Percentiles rank a stretch among this genome's conserved stretches.
These are phyloP conservation scores for Malassezia slooffiae DNA, from an alignment of 1,284 basidiomycete species.

Conservation along the genomic window DNA sequence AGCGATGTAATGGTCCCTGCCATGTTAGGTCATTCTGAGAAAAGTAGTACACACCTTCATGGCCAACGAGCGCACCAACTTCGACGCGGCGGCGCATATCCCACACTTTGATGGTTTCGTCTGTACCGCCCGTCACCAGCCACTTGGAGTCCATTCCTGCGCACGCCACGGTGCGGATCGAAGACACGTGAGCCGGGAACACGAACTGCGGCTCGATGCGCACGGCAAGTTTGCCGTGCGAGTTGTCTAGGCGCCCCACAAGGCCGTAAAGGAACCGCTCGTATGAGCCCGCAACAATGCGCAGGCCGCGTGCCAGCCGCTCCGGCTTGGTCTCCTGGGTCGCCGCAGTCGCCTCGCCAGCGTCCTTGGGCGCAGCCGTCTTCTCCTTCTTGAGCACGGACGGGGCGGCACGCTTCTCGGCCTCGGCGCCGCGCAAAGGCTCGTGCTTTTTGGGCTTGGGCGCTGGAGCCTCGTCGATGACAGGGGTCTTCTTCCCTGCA, in stretches of 20 bases:
- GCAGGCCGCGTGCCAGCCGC: background rate
- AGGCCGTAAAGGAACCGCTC: conserved; percentile 90
- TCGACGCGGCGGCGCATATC: conserved; percentile 79
- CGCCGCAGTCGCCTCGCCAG: background rate
- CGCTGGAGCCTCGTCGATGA: background rate
- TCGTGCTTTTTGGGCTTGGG: background rate
- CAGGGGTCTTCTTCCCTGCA: background rate
- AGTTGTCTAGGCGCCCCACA: conserved; percentile 55
- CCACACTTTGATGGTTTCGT: conserved; percentile 97
- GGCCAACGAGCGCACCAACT: conserved; percentile 81
- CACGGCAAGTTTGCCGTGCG: conserved; percentile 28
- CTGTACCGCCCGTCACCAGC: conserved; percentile 84
- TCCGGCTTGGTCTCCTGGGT: background rate
- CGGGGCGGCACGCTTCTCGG: background rate
- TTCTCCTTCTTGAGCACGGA: background rate
- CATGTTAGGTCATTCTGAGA: too few relatives aligned
- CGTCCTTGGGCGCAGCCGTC: background rate
- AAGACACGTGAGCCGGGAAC: conserved; percentile 89
- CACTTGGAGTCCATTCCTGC: conserved; percentile 64
- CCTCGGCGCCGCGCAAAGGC: too few relatives aligned
- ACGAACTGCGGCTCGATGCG: conserved; percentile 70
- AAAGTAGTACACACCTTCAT: conserved; percentile 60
- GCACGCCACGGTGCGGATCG: conserved; percentile 64
- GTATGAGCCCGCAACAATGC: conserved; percentile 75
- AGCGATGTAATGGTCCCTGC: conserved; percentile 81